A percentile compares a stretch with the other conserved stretches of the same genome.
phyloP scores from a whole-genome alignment of 805 yeast genomes.

The Suhomyces sp. region DNA sequence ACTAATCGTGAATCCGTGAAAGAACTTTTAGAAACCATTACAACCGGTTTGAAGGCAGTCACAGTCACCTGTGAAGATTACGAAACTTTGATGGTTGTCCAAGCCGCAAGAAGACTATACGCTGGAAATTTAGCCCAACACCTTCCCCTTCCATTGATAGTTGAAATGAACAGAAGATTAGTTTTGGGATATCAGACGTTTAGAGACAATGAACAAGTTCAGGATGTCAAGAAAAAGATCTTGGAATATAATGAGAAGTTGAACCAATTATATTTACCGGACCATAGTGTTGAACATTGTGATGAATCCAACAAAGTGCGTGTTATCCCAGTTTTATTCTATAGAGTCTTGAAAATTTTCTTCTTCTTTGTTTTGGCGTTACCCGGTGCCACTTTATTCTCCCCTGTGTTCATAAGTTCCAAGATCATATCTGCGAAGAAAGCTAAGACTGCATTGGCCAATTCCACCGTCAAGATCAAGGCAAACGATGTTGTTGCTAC shows the following conservation, averaged over 20 bases:
- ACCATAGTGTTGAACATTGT: conserved; percentile 59
- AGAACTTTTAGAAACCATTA: conserved; percentile 65
- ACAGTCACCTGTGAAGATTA: conserved; percentile 88
- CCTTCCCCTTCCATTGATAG: conserved; percentile 77
- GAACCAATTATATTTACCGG: conserved; percentile 50
- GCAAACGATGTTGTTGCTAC: conserved; percentile 96
- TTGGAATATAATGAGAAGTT: conserved; percentile 64
- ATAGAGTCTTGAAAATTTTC: conserved; percentile 56
- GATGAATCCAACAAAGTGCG: conserved; percentile 49
- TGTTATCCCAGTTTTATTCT: conserved; percentile 51
- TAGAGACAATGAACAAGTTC: conserved; percentile 67
- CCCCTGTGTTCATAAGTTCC: conserved; percentile 83
- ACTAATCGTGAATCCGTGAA: conserved; percentile 73
- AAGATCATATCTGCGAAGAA: conserved; percentile 71
- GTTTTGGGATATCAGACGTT: conserved; percentile 77
- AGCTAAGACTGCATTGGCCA: conserved; percentile 76
- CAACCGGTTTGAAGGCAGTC: conserved; percentile 75
- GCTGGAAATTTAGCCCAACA: conserved; percentile 68
- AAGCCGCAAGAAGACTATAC: conserved; percentile 88
- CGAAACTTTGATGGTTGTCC: conserved; percentile 85
- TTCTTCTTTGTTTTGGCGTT: conserved; percentile 63
- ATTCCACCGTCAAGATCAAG: conserved; percentile 83
- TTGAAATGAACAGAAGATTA: conserved; percentile 88
- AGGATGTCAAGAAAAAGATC: conserved; percentile 60
- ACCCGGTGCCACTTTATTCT: conserved; percentile 86